Percentiles rank a stretch among this genome's conserved stretches.
Conservation (phyloP, 192 early-diverging fungal species). For the Gaertneriomyces sp. region DNA sequence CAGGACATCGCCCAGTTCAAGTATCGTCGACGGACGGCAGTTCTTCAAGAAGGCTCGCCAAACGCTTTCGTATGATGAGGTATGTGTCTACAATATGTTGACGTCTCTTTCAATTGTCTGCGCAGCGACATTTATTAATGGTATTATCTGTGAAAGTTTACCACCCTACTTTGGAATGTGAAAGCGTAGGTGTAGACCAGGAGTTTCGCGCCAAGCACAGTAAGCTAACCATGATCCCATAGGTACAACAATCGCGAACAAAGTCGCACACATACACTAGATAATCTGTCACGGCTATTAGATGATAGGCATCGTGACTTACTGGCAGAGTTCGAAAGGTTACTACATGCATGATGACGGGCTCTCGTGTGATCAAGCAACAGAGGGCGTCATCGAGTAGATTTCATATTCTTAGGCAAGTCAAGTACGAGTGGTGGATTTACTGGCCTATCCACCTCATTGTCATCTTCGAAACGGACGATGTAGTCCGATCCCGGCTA, state of each 20-base stretch:
- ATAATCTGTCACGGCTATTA: slow-evolving; percentile 13
- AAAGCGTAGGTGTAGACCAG: slow-evolving; percentile 18
- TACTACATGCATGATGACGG: slow-evolving; percentile 9
- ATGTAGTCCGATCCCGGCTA: slow-evolving; percentile 22
- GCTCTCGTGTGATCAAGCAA: not conserved
- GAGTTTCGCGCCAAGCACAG: not conserved
- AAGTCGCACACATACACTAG: slow-evolving; percentile 4
- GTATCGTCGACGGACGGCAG: slow-evolving; percentile 26
- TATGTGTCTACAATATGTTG: not conserved
- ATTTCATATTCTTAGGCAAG: slow-evolving; percentile 19
- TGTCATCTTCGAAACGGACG: slow-evolving; percentile 47
- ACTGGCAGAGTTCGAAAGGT: slow-evolving; percentile 22
- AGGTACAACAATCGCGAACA: slow-evolving; percentile 33
- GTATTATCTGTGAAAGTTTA: slow-evolving; percentile 20
- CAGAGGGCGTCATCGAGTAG: not conserved
- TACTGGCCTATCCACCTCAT: slow-evolving; percentile 28
- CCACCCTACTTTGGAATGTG: slow-evolving; percentile 22
- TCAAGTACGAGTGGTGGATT: slow-evolving; percentile 24
- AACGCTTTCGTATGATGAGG: slow-evolving; percentile 30
- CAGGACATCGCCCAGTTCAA: too few species aligned
- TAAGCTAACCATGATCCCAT: not conserved
- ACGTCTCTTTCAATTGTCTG: too few species aligned
- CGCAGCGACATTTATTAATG: not conserved
- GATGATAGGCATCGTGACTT: slow-evolving; percentile 21
- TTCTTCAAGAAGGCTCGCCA: slow-evolving; percentile 28